Conservation (phyloP, 352 stramenopile genomes). For the Globisporangium spiculum region DNA sequence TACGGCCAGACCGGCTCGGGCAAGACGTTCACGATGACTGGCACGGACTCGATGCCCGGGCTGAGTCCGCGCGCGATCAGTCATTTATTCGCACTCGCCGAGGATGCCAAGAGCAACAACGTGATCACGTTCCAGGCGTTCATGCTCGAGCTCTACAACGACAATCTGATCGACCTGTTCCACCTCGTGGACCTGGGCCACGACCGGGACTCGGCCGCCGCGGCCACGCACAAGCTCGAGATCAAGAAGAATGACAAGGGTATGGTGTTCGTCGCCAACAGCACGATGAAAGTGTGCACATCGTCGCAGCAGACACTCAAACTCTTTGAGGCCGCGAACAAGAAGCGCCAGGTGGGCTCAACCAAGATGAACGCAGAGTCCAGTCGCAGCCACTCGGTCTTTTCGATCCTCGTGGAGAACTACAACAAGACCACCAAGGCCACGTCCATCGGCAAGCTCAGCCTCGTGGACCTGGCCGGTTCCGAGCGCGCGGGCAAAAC, state of each 20-base stretch:
- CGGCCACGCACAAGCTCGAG: conserved; percentile 78
- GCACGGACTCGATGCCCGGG: conserved; percentile 58
- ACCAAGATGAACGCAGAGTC: conserved; percentile 94
- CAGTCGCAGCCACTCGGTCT: conserved; percentile 89
- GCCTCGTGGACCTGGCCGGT: conserved; percentile 86
- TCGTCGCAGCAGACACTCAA: conserved; percentile 74
- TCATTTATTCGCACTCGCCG: conserved; percentile 77
- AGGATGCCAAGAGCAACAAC: conserved; percentile 48
- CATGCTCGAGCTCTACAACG: conserved; percentile 94
- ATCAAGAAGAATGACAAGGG: conserved; percentile 93
- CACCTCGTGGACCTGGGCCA: conserved; percentile 67
- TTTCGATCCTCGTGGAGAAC: conserved; percentile 85
- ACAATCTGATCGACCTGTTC: conserved; percentile 88
- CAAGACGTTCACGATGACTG: conserved; percentile 95
- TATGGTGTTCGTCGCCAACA: conserved; percentile 90
- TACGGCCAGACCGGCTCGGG: conserved; percentile 93
- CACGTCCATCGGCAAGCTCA: conserved; percentile 79
- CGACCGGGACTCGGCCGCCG: conserved; percentile 18
- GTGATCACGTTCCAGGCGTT: conserved; percentile 76
- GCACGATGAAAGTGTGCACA: conserved; percentile 69
- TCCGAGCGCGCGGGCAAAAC: conserved; percentile 87
- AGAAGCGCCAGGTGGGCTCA: conserved; percentile 85
- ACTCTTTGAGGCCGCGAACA: conserved; percentile 87
- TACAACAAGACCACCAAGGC: conserved; percentile 89
- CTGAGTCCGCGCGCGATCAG: conserved; percentile 87